Base-by-base conservation (phyloP, 2,329 filamentous ascomycete species). In the Fusarium falciforme region DNA sequence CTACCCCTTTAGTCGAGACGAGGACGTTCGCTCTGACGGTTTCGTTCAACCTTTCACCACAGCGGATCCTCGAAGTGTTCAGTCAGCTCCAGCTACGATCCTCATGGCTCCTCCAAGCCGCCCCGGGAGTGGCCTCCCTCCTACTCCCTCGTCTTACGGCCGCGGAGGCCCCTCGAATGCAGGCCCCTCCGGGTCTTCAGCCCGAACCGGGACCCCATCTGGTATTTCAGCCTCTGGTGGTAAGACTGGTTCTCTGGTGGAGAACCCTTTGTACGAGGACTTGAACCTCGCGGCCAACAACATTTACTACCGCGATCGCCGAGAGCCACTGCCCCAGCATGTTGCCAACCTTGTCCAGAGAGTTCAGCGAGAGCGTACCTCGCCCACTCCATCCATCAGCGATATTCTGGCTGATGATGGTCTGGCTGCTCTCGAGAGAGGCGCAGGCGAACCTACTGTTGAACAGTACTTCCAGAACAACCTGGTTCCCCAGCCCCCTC, bases 31-130 rank as follows among this genome's bases (percentile, higher is more conserved):
- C 9, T 72, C 70, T 12, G 31, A 55, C 16, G 20, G 10, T 7
- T 36, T 31, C 29, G n/a, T 47, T 10, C n/a, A 33, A 4, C 22
- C 17, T 2, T 22, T 20, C 33, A 47, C 27, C 38, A 8, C 3
- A 9, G 6, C 12, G 8, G 10, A 35, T 14, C 22, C 31, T 8
- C 20, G 33, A 36, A 6, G 29, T 25, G 29, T 22, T 35, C 55
- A 58, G 10, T 72, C 68, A 11, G 69, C 55, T 16, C 64, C 70
- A 12, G 33, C 55, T 20, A 47, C 55, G 10, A 59, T 61, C 38
- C 0, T 42, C 47, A 52, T 52, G 25, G 25, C 58, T 31, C 58
- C 38, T 33, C 58, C 36, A 25, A 22, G n/a, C 17, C 12, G 14
- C 11, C 31, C 22, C 8, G 42, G 42, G 22, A 47, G 42, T 47